Evolutionary conservation across 2,329 filamentous ascomycete genomes (phyloP), one percentile per base, ranked within the genome.

Genomic region (Penicillium capsulatum): DNA sequence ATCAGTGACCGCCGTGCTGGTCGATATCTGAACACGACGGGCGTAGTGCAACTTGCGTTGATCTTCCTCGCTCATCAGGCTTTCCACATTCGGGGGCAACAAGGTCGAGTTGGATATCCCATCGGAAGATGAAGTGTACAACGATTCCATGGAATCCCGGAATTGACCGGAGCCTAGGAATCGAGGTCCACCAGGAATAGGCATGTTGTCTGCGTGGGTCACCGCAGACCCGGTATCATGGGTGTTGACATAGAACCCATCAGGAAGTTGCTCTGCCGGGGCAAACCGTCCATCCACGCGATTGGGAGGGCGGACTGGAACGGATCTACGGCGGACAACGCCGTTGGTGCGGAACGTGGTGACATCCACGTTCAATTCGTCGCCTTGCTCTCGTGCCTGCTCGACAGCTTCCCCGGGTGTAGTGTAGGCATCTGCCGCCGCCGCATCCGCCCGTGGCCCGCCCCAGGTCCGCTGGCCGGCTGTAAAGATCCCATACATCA

Each of bases 401-500:
- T 92, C 86, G 38, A 89, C 85, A n/a, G 84, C 91, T 64, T 94
- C 77, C 52, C 86, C 83, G 1, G 86, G 82, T 1, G 86, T 89
- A 0, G 82, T 92, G 43, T 80, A 71, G 9, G 75, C 71, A 60
- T 94, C 84, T 3, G 90, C 90, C 28, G 81, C 75, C 19, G 85
- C 87, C 1, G 90, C 90, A 65, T 97, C 91, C 2, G 88, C 89
- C 56, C 91, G 79, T 8, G 91, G 92, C 0, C 91, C 91, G 51
- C 91, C 91, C 91, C 92, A 98, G 1, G 91, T 97, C 50, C 91
- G 78, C 63, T 95, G 88, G 14, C 90, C 89, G 19, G 90, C 89
- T 1, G 91, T 96, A 65, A 94, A 92, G 53, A 95, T 94, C 31
- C 89, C 90, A 63, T 96, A 95, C 2, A 95, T 84, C 85, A 96